phyloP scores from a whole-genome alignment of 768 basidiomycete species.

The Hericium erinaceus region DNA sequence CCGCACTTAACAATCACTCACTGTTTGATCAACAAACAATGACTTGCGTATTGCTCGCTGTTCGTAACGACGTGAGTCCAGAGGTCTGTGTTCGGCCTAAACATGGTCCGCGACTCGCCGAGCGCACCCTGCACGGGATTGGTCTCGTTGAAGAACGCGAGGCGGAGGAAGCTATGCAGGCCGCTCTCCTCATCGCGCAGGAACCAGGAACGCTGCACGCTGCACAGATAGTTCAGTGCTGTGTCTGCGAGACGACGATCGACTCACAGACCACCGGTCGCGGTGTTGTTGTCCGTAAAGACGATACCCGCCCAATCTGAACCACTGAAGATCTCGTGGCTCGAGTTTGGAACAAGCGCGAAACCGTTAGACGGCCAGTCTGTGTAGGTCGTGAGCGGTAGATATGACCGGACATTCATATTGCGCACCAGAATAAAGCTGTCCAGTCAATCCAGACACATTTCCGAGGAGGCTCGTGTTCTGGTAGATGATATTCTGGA shows the following conservation, averaged over 20 bases:
- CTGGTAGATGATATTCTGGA: slow-evolving; percentile 15
- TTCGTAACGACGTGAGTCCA: slow-evolving; percentile 22
- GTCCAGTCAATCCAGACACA: slow-evolving; percentile 16
- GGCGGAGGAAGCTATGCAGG: slow-evolving; percentile 19
- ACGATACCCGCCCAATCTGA: slow-evolving; percentile 19
- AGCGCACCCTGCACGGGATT: slow-evolving; percentile 14
- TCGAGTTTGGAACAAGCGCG: neutral
- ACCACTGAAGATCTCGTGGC: slow-evolving; percentile 10
- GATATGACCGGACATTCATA: neutral
- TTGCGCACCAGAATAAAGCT: slow-evolving; percentile 15
- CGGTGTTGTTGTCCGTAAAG: slow-evolving; percentile 18
- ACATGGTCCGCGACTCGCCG: slow-evolving; percentile 23
- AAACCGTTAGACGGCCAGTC: neutral
- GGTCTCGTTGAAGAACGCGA: slow-evolving; percentile 17
- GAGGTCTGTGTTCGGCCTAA: slow-evolving; percentile 18
- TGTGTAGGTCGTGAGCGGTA: neutral
- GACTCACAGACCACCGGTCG: slow-evolving; percentile 6
- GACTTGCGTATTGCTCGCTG: slow-evolving; percentile 18
- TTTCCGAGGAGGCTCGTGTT: slow-evolving; percentile 14
- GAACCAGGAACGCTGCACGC: slow-evolving; percentile 21
- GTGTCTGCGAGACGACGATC: neutral
- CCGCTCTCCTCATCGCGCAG: slow-evolving; percentile 19
- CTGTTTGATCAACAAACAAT: neutral
- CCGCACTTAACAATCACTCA: neutral
- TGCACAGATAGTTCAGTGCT: neutral